Percentiles rank a stretch among this genome's conserved stretches.
Conservation (phyloP, 352 stramenopile genomes). For the Phytophthora chlamydospora region DNA sequence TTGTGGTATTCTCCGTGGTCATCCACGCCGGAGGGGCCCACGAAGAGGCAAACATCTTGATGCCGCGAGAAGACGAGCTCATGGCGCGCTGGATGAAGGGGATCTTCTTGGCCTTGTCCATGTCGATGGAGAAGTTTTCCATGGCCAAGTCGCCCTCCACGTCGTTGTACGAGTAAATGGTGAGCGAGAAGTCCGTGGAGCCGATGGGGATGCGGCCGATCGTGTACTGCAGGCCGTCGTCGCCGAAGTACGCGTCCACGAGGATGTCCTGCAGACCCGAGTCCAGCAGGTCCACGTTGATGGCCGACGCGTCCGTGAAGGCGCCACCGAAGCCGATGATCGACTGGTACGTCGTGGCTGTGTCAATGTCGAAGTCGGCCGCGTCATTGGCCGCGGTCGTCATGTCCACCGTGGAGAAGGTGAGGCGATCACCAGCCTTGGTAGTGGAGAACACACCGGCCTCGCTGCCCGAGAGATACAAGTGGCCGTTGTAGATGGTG, state of each 20-base stretch:
- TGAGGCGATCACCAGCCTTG: conserved; percentile 53
- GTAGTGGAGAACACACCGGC: conserved; percentile 59
- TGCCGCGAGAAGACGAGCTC: conserved; percentile 38
- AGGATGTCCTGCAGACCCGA: conserved; percentile 64
- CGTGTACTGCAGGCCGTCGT: conserved; percentile 84
- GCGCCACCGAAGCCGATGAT: conserved; percentile 90
- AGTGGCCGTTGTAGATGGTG: conserved; percentile 55
- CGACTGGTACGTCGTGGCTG: conserved; percentile 64
- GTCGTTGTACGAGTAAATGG: conserved; percentile 89
- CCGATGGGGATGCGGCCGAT: conserved; percentile 86
- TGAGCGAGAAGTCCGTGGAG: conserved; percentile 87
- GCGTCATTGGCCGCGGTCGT: conserved; percentile 15
- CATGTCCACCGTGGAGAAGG: conserved; percentile 44
- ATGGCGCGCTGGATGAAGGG: conserved; percentile 69
- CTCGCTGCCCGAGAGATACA: conserved; percentile 41
- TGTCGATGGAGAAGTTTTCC: conserved; percentile 81
- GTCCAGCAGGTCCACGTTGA: conserved; percentile 78
- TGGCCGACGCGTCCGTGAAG: conserved; percentile 87
- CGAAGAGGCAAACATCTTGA: conserved; percentile 77
- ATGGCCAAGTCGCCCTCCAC: conserved; percentile 80
- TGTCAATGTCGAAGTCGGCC: conserved; percentile 58
- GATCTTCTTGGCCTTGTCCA: conserved; percentile 87
- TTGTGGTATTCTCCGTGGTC: conserved; percentile 70
- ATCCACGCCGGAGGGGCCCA: conserved; percentile 89
- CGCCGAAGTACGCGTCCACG: conserved; percentile 82